Conservation (phyloP, 768 basidiomycete genomes). For the Lactarius pseudohatsudake region DNA sequence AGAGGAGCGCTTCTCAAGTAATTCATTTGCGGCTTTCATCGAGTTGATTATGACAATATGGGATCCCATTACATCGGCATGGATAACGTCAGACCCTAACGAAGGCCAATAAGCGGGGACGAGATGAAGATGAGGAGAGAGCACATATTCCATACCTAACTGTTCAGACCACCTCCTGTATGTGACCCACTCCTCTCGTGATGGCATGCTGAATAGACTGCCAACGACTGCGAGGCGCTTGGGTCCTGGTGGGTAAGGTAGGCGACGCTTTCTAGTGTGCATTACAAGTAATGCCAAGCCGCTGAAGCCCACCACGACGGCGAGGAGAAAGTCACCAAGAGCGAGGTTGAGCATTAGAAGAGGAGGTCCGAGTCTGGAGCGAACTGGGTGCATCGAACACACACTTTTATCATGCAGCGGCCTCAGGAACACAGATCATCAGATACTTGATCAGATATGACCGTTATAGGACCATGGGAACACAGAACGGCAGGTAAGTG, state of each 20-base stretch:
- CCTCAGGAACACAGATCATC: not conserved
- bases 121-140: not conserved
- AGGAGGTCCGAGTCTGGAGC: not conserved
- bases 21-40: not conserved
- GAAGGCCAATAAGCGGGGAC: not conserved
- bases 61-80: not conserved
- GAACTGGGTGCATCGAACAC: not conserved
- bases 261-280: not conserved
- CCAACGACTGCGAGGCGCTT: not conserved
- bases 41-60: not conserved
- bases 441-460: no score
- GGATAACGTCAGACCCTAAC: not conserved
- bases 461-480: no score
- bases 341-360: not conserved
- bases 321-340: not conserved
- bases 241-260: conserved; percentile 3
- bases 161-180: not conserved
- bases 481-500: no score
- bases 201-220: not conserved
- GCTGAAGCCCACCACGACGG: not conserved
- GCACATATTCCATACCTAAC: not conserved
- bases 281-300: not conserved
- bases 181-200: not conserved
- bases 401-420: not conserved
- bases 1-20: not conserved